These are phyloP conservation scores for Spiraea crenata DNA, from an alignment of 331 rosid species.

Conservation along the genomic window DNA sequence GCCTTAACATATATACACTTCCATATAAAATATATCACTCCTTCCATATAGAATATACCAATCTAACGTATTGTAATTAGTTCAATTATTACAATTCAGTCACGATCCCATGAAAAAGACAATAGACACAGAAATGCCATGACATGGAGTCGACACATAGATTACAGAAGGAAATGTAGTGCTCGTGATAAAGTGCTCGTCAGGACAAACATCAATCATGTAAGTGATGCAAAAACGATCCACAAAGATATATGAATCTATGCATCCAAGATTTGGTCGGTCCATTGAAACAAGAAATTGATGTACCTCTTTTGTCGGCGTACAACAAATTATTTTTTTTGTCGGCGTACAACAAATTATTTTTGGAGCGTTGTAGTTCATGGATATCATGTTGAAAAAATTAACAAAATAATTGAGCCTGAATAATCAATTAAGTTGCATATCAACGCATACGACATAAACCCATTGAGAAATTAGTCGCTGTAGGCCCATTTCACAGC, in stretches of 20 bases:
- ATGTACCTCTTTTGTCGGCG: background rate
- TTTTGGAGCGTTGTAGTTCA: background rate
- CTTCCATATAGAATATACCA: too few species aligned
- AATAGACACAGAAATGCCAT: too few species aligned
- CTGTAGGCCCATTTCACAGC: background rate
- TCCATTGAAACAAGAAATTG: background rate
- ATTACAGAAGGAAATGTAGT: too few species aligned
- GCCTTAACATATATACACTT: too few species aligned
- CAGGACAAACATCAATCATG: background rate
- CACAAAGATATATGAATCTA: background rate
- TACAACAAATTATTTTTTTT: background rate
- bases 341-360: constrained; percentile 2
- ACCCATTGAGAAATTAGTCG: background rate
- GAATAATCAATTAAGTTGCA: background rate
- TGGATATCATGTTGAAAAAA: background rate
- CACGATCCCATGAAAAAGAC: too few species aligned
- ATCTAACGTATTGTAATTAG: too few species aligned
- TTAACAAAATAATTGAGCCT: background rate
- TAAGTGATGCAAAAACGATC: background rate
- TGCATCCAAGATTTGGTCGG: constrained; percentile 12
- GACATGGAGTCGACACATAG: too few species aligned
- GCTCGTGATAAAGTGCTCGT: too few species aligned
- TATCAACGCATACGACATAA: background rate
- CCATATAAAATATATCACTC: too few species aligned
- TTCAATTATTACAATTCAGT: too few species aligned